These are phyloP conservation scores for Piromyces sp. DNA, from an alignment of 192 early-diverging fungal species.

Conservation along the genomic window DNA sequence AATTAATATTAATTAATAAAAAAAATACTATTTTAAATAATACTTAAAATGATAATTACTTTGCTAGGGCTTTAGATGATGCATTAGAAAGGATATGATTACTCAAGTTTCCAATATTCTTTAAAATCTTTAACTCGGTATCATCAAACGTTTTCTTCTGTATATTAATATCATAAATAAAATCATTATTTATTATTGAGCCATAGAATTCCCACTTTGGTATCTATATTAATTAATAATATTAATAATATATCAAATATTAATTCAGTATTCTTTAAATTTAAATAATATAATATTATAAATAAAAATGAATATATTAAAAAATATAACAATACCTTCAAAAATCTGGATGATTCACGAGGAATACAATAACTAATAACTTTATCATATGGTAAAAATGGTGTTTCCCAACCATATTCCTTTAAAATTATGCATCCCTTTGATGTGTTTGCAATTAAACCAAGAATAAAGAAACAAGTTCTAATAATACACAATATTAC, in stretches of 20 bases:
- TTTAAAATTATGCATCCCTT: neutral
- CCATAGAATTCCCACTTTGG: neutral
- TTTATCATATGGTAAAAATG: neutral
- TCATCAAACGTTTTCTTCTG: neutral
- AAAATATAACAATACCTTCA: neutral
- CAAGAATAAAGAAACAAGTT: neutral
- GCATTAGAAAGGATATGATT: neutral
- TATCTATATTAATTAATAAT: too few species aligned
- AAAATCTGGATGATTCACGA: neutral
- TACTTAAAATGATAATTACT: neutral
- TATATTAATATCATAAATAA: neutral
- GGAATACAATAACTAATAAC: neutral
- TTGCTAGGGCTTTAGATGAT: neutral
- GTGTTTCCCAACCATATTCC: neutral
- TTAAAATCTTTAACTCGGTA: neutral
- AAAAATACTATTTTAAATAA: too few species aligned
- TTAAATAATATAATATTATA: too few species aligned
- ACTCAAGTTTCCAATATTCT: neutral
- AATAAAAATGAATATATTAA: too few species aligned
- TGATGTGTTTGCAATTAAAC: neutral
- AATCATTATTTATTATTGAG: neutral
- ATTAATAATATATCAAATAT: too few species aligned
- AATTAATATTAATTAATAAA: too few species aligned
- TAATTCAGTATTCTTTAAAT: too few species aligned
- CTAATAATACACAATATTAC: too few species aligned